These are phyloP conservation scores for Rhodofomes roseus DNA, from an alignment of 1,284 basidiomycete genomes.

Conservation along the genomic window DNA sequence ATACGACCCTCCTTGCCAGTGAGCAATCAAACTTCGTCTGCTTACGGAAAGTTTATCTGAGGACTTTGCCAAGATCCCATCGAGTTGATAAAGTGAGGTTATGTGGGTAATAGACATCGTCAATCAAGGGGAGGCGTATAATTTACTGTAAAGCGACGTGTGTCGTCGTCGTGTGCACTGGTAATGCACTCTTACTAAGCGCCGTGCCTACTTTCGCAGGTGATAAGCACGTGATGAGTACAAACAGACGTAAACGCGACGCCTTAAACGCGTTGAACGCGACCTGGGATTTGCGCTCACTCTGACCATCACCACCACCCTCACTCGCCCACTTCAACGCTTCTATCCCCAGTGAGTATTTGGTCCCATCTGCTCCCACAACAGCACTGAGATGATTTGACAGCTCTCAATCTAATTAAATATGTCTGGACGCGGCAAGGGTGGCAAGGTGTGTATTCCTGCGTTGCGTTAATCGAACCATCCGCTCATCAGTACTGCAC, in stretches of 20 bases:
- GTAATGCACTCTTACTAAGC: too few relatives aligned
- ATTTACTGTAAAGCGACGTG: not conserved
- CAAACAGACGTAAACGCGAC: conserved; percentile 23
- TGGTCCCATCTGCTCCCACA: not conserved
- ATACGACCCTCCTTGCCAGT: not conserved
- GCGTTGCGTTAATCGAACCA: not conserved
- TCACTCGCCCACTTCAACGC: conserved; percentile 3
- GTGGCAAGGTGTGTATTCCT: conserved; percentile 42
- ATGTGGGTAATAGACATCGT: conserved; percentile 60
- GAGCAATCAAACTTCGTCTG: conserved; percentile 10
- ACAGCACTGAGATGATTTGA: too few relatives aligned
- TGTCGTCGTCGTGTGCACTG: too few relatives aligned
- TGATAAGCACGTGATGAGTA: conserved; percentile 14
- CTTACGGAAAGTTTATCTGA: conserved; percentile 63
- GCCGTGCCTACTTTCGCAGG: not conserved
- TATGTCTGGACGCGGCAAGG: conserved; percentile 82
- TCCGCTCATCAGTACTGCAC: not conserved
- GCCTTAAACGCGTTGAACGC: conserved; percentile 20
- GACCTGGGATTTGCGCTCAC: conserved; percentile 9
- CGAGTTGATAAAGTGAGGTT: conserved; percentile 57
- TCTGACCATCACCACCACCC: conserved; percentile 11
- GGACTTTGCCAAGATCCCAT: conserved; percentile 54
- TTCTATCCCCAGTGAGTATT: not conserved
- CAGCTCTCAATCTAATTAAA: conserved; percentile 3
- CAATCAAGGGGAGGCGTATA: not conserved